Evolutionary conservation across 305 asterid species (phyloP).

Genomic region (Plantago coronopus): DNA sequence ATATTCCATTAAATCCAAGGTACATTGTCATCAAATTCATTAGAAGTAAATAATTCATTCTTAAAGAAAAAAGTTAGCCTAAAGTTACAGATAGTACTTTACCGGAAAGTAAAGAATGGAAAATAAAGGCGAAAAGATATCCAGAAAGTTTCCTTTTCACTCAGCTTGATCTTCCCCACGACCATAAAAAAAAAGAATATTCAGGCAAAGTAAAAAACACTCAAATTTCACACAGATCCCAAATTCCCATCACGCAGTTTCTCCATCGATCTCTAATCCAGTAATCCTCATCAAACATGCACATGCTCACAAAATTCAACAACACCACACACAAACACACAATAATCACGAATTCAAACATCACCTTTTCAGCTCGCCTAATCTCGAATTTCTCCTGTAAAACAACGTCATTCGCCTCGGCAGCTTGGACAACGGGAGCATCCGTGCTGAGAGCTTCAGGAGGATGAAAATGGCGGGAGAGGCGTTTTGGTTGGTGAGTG

Average conservation of each 20-base stretch:
- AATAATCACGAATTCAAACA: background rate
- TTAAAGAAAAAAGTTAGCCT: background rate
- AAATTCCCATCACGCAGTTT: background rate
- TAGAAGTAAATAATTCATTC: background rate
- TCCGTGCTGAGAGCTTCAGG: slow-evolving; percentile 32
- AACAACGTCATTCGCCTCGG: slow-evolving; percentile 34
- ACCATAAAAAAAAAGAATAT: background rate
- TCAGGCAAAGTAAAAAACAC: background rate
- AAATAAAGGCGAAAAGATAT: background rate
- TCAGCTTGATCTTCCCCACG: background rate
- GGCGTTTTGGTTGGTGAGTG: slow-evolving; percentile 27
- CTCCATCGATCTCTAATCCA: background rate
- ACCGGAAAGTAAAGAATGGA: background rate
- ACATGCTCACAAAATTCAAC: background rate
- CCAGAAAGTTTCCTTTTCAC: background rate
- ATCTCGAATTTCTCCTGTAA: slow-evolving; percentile 36
- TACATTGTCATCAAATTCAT: background rate
- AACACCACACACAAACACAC: background rate
- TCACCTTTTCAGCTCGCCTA: slow-evolving; percentile 46
- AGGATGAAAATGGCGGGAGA: slow-evolving; percentile 35
- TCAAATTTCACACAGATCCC: background rate
- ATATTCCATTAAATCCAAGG: background rate
- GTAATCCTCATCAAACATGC: background rate
- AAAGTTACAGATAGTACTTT: background rate
- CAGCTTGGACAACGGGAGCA: slow-evolving; percentile 32